Evolutionary conservation across 192 early-diverging fungal species (phyloP).

Genomic region (Chytriomyces sp.): DNA sequence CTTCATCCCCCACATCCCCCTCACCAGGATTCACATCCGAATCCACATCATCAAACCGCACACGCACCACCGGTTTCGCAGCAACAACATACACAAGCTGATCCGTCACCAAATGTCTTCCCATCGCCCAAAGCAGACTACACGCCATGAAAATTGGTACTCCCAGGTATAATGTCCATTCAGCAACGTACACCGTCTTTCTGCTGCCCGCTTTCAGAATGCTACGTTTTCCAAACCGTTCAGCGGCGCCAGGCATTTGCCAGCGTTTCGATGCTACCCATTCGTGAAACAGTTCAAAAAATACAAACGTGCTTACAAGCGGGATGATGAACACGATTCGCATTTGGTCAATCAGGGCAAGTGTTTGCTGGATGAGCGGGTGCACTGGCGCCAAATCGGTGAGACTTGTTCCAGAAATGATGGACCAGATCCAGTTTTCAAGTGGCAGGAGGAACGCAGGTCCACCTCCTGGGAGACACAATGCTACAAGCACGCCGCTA

Average conservation of each 20-base stretch:
- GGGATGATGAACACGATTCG: slow-evolving; percentile 15
- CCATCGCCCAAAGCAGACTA: slow-evolving; percentile 16
- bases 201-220: background rate
- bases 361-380: slow-evolving; percentile 27
- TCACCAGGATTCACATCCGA: no score
- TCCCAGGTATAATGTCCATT: background rate
- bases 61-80: slow-evolving; percentile 35
- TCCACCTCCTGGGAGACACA: slow-evolving; percentile 15
- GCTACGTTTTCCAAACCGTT: background rate
- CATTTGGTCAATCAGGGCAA: slow-evolving; percentile 21
- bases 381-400: slow-evolving; percentile 20
- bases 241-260: background rate
- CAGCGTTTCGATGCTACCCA: slow-evolving; percentile 40
- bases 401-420: slow-evolving; percentile 10
- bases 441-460: slow-evolving; percentile 39
- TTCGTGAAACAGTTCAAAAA: slow-evolving; percentile 40
- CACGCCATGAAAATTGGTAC: background rate
- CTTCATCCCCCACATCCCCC: no score
- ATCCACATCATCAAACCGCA: background rate
- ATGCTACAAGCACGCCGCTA: background rate
- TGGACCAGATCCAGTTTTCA: slow-evolving; percentile 3
- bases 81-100: slow-evolving; percentile 40
- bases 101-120: slow-evolving; percentile 37
- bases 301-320: slow-evolving; percentile 25
- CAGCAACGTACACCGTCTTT: background rate